Base-by-base conservation (phyloP, 305 asterid species). In the Plantago coronopus region DNA sequence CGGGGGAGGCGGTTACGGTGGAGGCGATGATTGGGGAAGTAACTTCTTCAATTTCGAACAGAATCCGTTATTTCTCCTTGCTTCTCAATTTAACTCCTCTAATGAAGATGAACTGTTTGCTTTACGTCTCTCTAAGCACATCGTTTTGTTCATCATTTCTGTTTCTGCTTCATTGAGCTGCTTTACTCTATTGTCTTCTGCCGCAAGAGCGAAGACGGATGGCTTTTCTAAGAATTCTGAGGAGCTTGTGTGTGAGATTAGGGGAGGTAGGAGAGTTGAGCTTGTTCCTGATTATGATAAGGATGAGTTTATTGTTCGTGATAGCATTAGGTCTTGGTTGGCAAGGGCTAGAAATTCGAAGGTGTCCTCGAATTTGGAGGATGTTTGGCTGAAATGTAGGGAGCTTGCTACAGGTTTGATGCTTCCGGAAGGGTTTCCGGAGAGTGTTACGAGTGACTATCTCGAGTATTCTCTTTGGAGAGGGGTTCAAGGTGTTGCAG, bases 401-500 rank as follows among this genome's bases (percentile, higher is more conserved):
- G 93, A 86, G 13, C 7, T 88, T 29, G 70, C 71, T 31, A 57
- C 60, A 64, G 27, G 62, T 54, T 72, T 91, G 81, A 65, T 88
- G 88, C 80, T 91, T 21, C 95, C 98, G 1, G 95, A 88, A 76
- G 98, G 96, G 49, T 91, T 70, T 59, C 96, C 96, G 7, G 86
- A 80, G 65, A 88, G 96, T 72, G 98, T 91, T 4, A 91, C 95
- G 2, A 81, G 85, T 63, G 98, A 91, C 76, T 91, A 91, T 70
- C 77, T 88, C 64, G 98, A 86, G 75, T 91, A 91, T 68, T 89
- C 96, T 11, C 81, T 91, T 58, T 91, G 98, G 96, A 83, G 96
- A 89, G 95, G 91, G 57, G 95, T 88, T 68, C 96, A 91, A 78
- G 96, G 96, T 57, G 66, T 91, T 67, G 96, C 98, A 0, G 93